Conservation (phyloP, 2,329 filamentous ascomycete species). For the Aspergillus ustus region DNA sequence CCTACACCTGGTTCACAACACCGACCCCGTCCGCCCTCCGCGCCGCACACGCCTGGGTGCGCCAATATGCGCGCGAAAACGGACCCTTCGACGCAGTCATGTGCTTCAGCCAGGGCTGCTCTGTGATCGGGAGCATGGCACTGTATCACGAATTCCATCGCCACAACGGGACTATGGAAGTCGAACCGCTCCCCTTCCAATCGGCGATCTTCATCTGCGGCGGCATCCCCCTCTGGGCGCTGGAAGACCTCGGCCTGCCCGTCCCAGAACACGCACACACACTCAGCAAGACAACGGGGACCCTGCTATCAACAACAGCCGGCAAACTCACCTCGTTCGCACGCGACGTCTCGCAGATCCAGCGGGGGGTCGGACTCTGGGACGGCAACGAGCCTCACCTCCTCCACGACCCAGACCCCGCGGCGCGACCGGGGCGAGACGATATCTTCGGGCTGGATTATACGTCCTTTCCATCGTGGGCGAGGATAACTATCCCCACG, state of each 20-base stretch:
- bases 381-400: neutral
- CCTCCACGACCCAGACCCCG: neutral
- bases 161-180: neutral
- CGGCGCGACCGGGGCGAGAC: neutral
- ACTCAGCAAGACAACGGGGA: neutral
- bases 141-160: neutral
- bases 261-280: neutral
- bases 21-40: neutral
- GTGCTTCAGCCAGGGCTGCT: slow-evolving; percentile 7
- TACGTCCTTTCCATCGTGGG: neutral
- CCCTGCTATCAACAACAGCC: neutral
- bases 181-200: neutral
- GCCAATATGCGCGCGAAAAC: neutral
- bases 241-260: neutral
- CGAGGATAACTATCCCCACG: neutral
- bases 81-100: slow-evolving; percentile 6
- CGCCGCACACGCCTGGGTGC: neutral
- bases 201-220: slow-evolving; percentile 11
- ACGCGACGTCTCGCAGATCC: neutral
- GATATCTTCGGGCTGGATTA: slow-evolving; percentile 11
- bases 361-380: slow-evolving; percentile 3
- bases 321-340: neutral
- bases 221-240: slow-evolving; percentile 2
- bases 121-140: neutral
- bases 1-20: slow-evolving; percentile 3